phyloP scores from a whole-genome alignment of 805 yeast species.

The Candida morakotiae region DNA sequence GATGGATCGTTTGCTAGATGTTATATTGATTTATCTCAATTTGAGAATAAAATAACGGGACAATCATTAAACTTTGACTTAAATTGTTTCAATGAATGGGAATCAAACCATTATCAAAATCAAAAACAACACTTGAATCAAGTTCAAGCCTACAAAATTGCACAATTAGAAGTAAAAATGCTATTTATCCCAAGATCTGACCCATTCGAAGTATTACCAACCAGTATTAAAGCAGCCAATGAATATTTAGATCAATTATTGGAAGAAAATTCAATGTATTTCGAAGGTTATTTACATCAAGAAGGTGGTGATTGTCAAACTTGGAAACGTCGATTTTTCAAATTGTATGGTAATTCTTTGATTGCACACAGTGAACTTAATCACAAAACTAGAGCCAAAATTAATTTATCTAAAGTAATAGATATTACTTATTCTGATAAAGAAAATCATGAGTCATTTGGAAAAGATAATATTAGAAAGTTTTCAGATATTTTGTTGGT shows the following conservation, averaged over 20 bases:
- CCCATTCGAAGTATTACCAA: slow-evolving; percentile 60
- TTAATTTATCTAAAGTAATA: slow-evolving; percentile 68
- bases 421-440: slow-evolving; percentile 45
- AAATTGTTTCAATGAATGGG: slow-evolving; percentile 84
- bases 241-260: slow-evolving; percentile 31
- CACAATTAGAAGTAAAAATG: slow-evolving; percentile 65
- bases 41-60: slow-evolving; percentile 54
- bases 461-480: slow-evolving; percentile 38
- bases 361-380: slow-evolving; percentile 73
- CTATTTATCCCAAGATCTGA: slow-evolving; percentile 64
- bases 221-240: slow-evolving; percentile 51
- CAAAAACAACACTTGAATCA: slow-evolving; percentile 25
- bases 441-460: slow-evolving; percentile 25
- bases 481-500: slow-evolving; percentile 68
- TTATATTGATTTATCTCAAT: slow-evolving; percentile 58
- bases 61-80: slow-evolving; percentile 47
- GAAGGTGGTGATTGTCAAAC: slow-evolving; percentile 85
- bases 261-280: slow-evolving; percentile 19
- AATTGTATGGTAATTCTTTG: slow-evolving; percentile 65
- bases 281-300: slow-evolving; percentile 76
- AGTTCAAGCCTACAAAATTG: slow-evolving; percentile 53
- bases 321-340: slow-evolving; percentile 73
- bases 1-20: slow-evolving; percentile 90
- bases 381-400: slow-evolving; percentile 66
- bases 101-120: slow-evolving; percentile 19